Percentiles rank a stretch among this genome's conserved stretches.
Conservation (phyloP, 2,329 filamentous ascomycete genomes). For the Colletotrichum theobromicola region DNA sequence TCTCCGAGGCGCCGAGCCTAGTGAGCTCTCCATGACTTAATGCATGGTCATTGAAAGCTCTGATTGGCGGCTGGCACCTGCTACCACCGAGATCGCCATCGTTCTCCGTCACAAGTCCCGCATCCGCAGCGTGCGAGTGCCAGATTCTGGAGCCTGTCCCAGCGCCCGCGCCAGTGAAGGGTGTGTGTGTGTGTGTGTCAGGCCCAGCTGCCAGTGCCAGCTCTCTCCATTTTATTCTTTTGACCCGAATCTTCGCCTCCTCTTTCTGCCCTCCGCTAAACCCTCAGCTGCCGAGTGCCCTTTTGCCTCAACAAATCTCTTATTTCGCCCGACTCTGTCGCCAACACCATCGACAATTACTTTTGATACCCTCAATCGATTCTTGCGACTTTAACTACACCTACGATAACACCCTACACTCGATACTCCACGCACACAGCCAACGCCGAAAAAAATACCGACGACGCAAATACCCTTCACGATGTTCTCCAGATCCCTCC, state of each 20-base stretch:
- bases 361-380: background rate
- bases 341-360: background rate
- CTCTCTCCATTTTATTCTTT: constrained; percentile 1
- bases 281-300: background rate
- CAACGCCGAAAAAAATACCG: background rate
- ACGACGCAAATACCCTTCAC: constrained; percentile 1
- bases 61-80: constrained; percentile 10
- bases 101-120: constrained; percentile 24
- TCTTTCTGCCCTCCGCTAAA: background rate
- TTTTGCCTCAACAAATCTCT: background rate
- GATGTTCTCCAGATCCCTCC: constrained; percentile 54
- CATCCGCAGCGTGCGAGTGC: background rate
- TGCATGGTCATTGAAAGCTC: constrained; percentile 16
- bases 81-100: constrained; percentile 25
- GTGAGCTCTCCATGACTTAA: constrained; percentile 15
- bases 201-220: background rate
- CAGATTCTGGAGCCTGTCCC: background rate
- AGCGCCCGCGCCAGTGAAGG: background rate
- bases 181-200: background rate
- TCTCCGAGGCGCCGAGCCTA: constrained; percentile 24
- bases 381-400: constrained; percentile 2
- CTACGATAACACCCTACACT: background rate
- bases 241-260: constrained; percentile 15
- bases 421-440: background rate
- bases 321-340: constrained; percentile 12